A percentile compares a stretch with the other conserved stretches of the same genome.
Evolutionary conservation across 352 stramenopile genomes (phyloP).

Genomic region (Globisporangium orthogonon): DNA sequence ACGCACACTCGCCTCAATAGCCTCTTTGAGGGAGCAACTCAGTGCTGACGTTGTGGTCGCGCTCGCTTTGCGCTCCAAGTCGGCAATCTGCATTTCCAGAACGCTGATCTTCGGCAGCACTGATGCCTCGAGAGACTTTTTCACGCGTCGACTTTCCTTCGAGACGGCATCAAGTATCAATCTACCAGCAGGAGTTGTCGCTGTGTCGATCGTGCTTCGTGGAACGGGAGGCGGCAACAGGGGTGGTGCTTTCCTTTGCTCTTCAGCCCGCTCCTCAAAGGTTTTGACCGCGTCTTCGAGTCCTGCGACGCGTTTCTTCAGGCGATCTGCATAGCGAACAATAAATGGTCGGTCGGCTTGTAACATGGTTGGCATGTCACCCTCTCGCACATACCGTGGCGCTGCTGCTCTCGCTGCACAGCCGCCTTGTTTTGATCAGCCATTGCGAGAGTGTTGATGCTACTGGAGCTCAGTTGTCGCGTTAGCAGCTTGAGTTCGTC

Average conservation of each 20-base stretch:
- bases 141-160: not conserved
- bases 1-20: not conserved
- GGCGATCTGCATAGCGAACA: not conserved
- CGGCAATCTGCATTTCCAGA: not conserved
- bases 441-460: not conserved
- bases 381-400: not conserved
- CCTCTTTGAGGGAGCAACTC: not conserved
- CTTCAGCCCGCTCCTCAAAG: not conserved
- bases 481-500: constrained; percentile 5
- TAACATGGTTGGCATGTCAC: too few relatives aligned
- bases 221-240: not conserved
- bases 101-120: not conserved
- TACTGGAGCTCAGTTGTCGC: not conserved
- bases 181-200: not conserved
- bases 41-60: too few relatives aligned
- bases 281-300: not conserved
- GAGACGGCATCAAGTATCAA: not conserved
- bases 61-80: not conserved
- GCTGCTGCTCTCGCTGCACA: not conserved
- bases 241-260: not conserved
- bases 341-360: too few relatives aligned
- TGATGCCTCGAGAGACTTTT: not conserved
- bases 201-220: not conserved
- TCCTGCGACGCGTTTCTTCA: not conserved
- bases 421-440: not conserved